Evolutionary conservation across 2,329 filamentous ascomycete species (phyloP), one percentile per base, ranked within the genome.

Genomic region (Sporothrix protearum): DNA sequence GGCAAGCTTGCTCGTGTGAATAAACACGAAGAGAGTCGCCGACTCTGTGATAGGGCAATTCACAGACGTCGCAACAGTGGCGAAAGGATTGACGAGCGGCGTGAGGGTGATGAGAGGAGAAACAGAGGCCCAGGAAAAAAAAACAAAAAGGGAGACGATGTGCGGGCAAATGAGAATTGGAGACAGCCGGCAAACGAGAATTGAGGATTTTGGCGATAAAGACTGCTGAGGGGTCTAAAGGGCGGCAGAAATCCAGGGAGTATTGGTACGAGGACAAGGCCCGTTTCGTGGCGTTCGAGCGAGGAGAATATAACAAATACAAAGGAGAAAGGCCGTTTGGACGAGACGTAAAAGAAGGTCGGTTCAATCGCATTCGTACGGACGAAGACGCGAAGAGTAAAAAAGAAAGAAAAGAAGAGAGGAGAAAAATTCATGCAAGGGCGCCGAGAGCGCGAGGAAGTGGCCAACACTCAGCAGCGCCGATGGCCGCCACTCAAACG

Each of bases 401-500:
- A 25, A 64, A 64, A 42, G 45, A 30, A n/a, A 30, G 19, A 68
- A 28, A 16, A 16, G 30, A 68, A 53, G 66, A 51, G 45, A 36
- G 28, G 45, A 39, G 47, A 53, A 67, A 67, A 51, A 51, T 39
- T 49, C 45, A 67, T 67, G 45, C 64, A 53, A 51, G 64, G 64
- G 64, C 64, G 63, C 25, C 19, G 45, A 67, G 63, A 49, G 45
- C 45, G 45, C 64, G 45, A 66, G 36, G 64, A 45, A 22, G 45
- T 51, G 64, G 64, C 64, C 64, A 51, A 67, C 64, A 67, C 64
- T 67, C 64, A 67, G 63, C 63, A 67, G 64, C 42, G 42, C 64
- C 64, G 64, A 51, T 53, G 28, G 36, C 64, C 64, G 64, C 64
- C 45, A 67, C 64, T 53, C 47, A 25, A 33, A 67, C 28, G 45